Percentiles rank a stretch among this genome's conserved stretches.
Conservation (phyloP, 164 flowering plant species). For the Protea cynaroides region DNA sequence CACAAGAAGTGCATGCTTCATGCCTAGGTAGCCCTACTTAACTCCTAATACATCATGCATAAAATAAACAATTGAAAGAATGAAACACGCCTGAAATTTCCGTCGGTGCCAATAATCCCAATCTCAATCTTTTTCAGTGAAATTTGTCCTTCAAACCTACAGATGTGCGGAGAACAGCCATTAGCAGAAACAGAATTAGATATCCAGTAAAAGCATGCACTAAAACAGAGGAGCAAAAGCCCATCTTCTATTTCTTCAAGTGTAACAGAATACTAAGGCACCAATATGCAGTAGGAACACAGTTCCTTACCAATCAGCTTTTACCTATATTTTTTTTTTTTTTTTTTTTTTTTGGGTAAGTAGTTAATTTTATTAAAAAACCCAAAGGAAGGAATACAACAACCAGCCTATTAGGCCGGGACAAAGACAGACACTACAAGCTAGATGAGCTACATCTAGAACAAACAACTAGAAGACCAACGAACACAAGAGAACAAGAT, state of each 20-base stretch:
- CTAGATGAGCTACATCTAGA: no score
- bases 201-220: not conserved
- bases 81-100: conserved; percentile 56
- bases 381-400: no score
- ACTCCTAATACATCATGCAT: no score
- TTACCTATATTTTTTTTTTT: no score
- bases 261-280: not conserved
- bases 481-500: no score
- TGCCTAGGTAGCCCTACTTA: no score
- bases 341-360: no score
- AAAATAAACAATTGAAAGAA: not conserved
- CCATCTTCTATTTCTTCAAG: not conserved
- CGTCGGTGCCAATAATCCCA: conserved; percentile 80
- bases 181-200: not conserved
- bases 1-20: no score
- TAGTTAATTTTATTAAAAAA: no score
- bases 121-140: conserved; percentile 94
- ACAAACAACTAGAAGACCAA: no score
- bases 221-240: not conserved
- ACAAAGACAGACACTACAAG: no score
- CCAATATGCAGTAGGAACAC: not conserved
- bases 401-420: no score
- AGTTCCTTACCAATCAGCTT: not conserved
- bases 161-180: conserved; percentile 6
- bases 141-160: conserved; percentile 95